These are phyloP conservation scores for Mortierella sp. DNA, from an alignment of 371 early-diverging fungal genomes.

Conservation along the genomic window DNA sequence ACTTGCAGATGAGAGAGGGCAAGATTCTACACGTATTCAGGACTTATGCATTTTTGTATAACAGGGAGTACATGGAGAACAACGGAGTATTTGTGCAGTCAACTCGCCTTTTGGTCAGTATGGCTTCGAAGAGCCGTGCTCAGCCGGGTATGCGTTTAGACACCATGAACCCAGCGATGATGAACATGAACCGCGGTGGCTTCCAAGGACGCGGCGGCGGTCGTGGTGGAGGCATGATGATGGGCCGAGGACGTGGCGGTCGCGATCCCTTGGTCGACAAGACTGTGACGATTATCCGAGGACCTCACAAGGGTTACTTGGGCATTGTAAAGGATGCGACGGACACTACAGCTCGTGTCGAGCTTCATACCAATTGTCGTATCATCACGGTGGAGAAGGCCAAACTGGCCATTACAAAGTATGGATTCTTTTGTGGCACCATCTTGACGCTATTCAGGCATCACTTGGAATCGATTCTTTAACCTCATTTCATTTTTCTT, in stretches of 20 bases:
- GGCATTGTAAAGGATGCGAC: constrained; percentile 96
- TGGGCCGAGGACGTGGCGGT: constrained; percentile 73
- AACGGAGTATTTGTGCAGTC: constrained; percentile 67
- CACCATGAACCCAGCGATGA: constrained; percentile 48
- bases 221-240: constrained; percentile 61
- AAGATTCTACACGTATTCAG: constrained; percentile 56
- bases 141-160: constrained; percentile 48
- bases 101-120: constrained; percentile 50
- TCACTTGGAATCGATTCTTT: too few species aligned
- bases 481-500: neutral
- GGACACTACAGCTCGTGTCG: constrained; percentile 85
- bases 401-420: constrained; percentile 69
- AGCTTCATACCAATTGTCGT: constrained; percentile 92
- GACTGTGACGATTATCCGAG: constrained; percentile 89
- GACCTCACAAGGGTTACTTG: constrained; percentile 97
- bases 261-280: constrained; percentile 88
- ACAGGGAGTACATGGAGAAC: constrained; percentile 59
- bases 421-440: constrained; percentile 8
- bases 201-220: constrained; percentile 55
- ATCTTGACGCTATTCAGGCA: neutral
- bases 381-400: constrained; percentile 81
- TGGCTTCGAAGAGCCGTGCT: constrained; percentile 51
- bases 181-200: constrained; percentile 52
- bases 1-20: constrained; percentile 55
- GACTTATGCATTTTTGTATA: constrained; percentile 51